Percentiles rank a stretch among this genome's conserved stretches.
Conservation (phyloP, 2,329 filamentous ascomycete genomes). For the Colletotrichum chlorophyti region DNA sequence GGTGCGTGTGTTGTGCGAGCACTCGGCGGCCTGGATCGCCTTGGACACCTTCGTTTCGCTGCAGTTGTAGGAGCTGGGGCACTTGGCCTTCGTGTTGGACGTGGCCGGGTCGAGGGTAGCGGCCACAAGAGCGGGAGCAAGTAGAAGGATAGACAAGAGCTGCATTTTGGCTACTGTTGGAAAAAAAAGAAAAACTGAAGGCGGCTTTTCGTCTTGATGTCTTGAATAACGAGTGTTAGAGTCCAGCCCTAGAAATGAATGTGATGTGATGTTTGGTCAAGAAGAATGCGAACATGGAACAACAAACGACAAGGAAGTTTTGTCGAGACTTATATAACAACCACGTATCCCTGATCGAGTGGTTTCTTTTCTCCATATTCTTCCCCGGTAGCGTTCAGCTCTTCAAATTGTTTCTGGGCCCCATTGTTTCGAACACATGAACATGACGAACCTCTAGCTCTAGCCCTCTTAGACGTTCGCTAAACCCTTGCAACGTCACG, state of each 20-base stretch:
- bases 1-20: slow-evolving; percentile 26
- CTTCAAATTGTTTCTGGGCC: slow-evolving; percentile 16
- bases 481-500: too few species aligned
- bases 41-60: slow-evolving; percentile 24
- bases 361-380: not conserved
- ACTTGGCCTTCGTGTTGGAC: slow-evolving; percentile 26
- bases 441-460: not conserved
- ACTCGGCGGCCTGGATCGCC: slow-evolving; percentile 28
- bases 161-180: not conserved
- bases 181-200: not conserved
- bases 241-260: not conserved
- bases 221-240: not conserved
- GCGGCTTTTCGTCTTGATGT: not conserved
- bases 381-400: slow-evolving; percentile 1
- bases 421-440: slow-evolving; percentile 24
- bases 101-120: slow-evolving; percentile 24
- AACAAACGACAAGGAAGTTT: not conserved
- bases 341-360: not conserved
- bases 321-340: not conserved
- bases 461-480: too few species aligned
- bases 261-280: not conserved
- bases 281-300: not conserved
- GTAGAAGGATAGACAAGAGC: slow-evolving; percentile 10
- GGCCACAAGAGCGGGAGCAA: slow-evolving; percentile 16
- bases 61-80: slow-evolving; percentile 20